A percentile compares a stretch with the other conserved stretches of the same genome.
phyloP scores from a whole-genome alignment of 352 stramenopile species.

The Globisporangium radiosum region DNA sequence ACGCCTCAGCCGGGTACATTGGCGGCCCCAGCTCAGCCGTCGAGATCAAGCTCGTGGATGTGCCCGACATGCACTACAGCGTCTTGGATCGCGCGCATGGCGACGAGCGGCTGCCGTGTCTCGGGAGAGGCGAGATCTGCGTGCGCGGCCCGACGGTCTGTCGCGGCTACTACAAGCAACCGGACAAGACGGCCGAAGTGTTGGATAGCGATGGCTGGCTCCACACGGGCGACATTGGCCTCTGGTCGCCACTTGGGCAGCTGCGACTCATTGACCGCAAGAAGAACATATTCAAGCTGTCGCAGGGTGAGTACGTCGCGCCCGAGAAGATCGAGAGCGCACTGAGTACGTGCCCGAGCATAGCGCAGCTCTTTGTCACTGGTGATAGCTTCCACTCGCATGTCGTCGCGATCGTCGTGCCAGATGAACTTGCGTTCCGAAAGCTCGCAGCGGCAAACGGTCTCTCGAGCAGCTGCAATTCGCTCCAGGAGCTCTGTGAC shows the following conservation, averaged over 20 bases:
- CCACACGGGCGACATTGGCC: conserved; percentile 94
- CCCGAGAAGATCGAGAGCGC: conserved; percentile 96
- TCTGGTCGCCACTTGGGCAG: conserved; percentile 90
- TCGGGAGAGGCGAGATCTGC: conserved; percentile 61
- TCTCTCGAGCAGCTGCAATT: conserved; percentile 9
- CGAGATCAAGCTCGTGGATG: conserved; percentile 92
- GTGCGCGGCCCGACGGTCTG: conserved; percentile 83
- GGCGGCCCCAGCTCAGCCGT: conserved; percentile 77
- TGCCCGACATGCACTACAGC: conserved; percentile 97
- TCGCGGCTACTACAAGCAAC: conserved; percentile 93
- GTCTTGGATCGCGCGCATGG: conserved; percentile 61
- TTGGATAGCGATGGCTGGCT: conserved; percentile 93
- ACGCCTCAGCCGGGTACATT: conserved; percentile 83
- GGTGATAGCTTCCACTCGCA: conserved; percentile 94
- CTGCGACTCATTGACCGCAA: conserved; percentile 89
- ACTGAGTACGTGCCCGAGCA: conserved; percentile 84
- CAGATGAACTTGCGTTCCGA: conserved; percentile 39
- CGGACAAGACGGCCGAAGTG: conserved; percentile 87
- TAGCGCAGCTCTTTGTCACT: conserved; percentile 94
- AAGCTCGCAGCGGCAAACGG: conserved; percentile 30
- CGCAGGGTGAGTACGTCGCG: conserved; percentile 95
- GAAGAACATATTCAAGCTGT: conserved; percentile 94
- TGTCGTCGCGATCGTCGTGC: conserved; percentile 93
- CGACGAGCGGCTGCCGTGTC: conserved; percentile 26
- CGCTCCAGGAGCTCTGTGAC: conserved; percentile 48